These are phyloP conservation scores for Boletus pseudo-olivaceus DNA, from an alignment of 768 basidiomycete species.

Conservation along the genomic window DNA sequence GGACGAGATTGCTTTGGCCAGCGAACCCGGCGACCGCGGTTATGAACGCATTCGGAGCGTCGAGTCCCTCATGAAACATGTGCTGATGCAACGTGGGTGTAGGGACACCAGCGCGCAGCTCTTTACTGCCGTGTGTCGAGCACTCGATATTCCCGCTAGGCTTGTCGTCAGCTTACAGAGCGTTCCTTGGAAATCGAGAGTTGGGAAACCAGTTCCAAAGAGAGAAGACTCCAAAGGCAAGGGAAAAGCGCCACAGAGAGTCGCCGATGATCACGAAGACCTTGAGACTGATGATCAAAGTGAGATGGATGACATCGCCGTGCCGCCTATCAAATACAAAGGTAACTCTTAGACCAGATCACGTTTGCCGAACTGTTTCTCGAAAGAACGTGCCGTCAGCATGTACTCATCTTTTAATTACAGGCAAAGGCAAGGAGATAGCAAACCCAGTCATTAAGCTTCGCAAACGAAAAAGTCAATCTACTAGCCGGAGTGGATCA, in stretches of 20 bases:
- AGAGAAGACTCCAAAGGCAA: constrained; percentile 38
- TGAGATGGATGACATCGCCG: constrained; percentile 38
- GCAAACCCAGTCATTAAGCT: constrained; percentile 53
- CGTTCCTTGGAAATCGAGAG: constrained; percentile 80
- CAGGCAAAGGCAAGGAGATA: constrained; percentile 58
- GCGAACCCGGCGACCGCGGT: constrained; percentile 38
- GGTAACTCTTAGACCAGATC: constrained; percentile 23
- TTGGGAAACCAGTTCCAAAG: constrained; percentile 49
- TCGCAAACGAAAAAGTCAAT: constrained; percentile 52
- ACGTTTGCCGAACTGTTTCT: neutral
- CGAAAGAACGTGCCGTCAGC: neutral
- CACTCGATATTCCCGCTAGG: constrained; percentile 80
- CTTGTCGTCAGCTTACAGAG: constrained; percentile 89
- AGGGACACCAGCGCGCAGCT: constrained; percentile 87
- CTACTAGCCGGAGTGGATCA: constrained; percentile 39
- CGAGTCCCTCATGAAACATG: constrained; percentile 94
- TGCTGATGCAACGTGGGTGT: constrained; percentile 72
- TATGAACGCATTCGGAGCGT: constrained; percentile 68
- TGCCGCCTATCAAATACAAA: constrained; percentile 32
- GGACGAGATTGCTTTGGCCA: constrained; percentile 28
- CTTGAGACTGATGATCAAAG: constrained; percentile 34
- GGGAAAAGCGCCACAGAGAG: constrained; percentile 26
- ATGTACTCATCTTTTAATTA: constrained; percentile 14
- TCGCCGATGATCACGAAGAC: constrained; percentile 20
- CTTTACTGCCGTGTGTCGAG: constrained; percentile 87